Base-by-base conservation (phyloP, 345 rosid species). In the Populus simonii region DNA sequence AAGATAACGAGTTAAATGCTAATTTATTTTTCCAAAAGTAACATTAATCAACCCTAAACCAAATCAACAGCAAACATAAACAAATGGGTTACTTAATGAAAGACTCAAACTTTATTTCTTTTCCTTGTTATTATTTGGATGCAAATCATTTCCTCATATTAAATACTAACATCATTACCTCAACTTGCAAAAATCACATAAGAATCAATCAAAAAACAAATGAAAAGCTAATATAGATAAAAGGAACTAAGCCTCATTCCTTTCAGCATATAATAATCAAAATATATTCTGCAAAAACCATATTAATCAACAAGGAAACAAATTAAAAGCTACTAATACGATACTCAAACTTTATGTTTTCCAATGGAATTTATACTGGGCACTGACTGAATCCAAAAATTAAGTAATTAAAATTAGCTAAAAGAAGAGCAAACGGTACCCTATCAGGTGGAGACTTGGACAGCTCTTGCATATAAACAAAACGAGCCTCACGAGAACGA, bases 391-490 rank as follows among this genome's bases (percentile, higher is more conserved):
- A 36, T 16, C 49, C 13, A 36, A 74, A 23, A 13, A 5, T 29
- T 4, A 31, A 2, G 59, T 1, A 73, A 23, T 4, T 45, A 13
- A 13, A 39, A 70, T 8, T 36, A 76, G 7, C 22, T 55, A 15
- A 61, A 1, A 77, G 8, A n/a, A 31, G 11, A 41, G 29, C 29
- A 66, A 78, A 33, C 36, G 36, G 36, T 33, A 95, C 99, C 96
- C 91, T 93, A 80, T 96, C 93, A 1, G 98, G 99, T 2, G 94
- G 97, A 68, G 90, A 91, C 62, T 89, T 77, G n/a, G 97, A 84
- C 45, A 92, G 74, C 65, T 81, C 83, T 27, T 90, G 94, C 97
- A 92, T 93, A 76, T 87, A 85, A 33, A 91, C 93, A 78, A 79
- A 85, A 75, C 94, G 89, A 66, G 84, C 90, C 4, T 74, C 85